These are phyloP conservation scores for Porcisia deanei DNA, from an alignment of 208 protist genomes.

Conservation along the genomic window DNA sequence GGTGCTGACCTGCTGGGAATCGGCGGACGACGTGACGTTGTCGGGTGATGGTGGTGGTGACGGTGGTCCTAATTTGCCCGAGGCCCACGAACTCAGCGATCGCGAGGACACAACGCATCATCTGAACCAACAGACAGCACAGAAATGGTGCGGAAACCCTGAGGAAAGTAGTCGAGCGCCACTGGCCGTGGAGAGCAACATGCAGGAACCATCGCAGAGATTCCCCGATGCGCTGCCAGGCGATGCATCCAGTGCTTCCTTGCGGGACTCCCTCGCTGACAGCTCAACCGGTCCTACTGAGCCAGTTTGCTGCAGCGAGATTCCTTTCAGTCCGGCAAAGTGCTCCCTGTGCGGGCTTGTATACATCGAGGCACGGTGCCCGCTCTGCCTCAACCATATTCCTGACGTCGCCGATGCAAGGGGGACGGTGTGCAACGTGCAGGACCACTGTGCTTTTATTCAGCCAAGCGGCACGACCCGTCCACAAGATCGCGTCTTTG, in stretches of 20 bases:
- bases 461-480: slow-evolving; percentile 53
- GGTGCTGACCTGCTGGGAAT: slow-evolving; percentile 1
- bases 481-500: slow-evolving; percentile 49
- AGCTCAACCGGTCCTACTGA: background rate
- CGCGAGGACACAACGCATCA: background rate
- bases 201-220: background rate
- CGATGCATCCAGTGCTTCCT: background rate
- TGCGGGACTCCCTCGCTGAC: background rate
- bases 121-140: background rate
- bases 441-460: slow-evolving; percentile 53
- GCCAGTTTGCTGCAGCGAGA: slow-evolving; percentile 15
- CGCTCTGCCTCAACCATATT: slow-evolving; percentile 55
- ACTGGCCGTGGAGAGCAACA: background rate
- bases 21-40: background rate
- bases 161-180: background rate
- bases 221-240: background rate
- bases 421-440: slow-evolving; percentile 64
- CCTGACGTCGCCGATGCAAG: slow-evolving; percentile 40
- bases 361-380: slow-evolving; percentile 76
- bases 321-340: slow-evolving; percentile 67
- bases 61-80: background rate
- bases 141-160: background rate
- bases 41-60: background rate
- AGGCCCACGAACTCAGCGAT: background rate
- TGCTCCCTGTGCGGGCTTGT: slow-evolving; percentile 65